Percentiles rank a stretch among this genome's conserved stretches.
These are phyloP conservation scores for Populus trichocarpa DNA, from an alignment of 441 rosid genomes.

Conservation along the genomic window DNA sequence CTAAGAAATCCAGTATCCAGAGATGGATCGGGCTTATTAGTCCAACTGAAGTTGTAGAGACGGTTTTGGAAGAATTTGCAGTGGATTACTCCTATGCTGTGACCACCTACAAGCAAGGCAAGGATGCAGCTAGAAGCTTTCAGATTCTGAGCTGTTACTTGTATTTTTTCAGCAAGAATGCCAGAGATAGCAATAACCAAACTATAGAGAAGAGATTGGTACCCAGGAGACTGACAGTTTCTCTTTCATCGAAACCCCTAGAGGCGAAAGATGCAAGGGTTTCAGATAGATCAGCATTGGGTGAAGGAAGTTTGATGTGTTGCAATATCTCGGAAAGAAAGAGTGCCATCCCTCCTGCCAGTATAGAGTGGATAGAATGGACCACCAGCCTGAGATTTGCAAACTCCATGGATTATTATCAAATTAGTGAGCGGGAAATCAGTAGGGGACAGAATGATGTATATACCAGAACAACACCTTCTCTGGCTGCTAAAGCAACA, in stretches of 20 bases:
- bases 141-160: background rate
- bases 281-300: conserved; percentile 44
- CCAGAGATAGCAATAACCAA: background rate
- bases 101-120: conserved; percentile 46
- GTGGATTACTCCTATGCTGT: conserved; percentile 62
- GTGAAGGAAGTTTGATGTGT: conserved; percentile 55
- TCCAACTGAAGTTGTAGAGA: conserved; percentile 59
- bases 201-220: conserved; percentile 6
- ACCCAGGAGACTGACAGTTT: conserved; percentile 72
- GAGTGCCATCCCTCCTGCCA: conserved; percentile 57
- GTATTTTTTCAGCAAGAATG: background rate
- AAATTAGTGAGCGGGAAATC: background rate
- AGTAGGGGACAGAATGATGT: background rate
- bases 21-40: conserved; percentile 59
- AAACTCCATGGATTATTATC: background rate
- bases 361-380: conserved; percentile 67
- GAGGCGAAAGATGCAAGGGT: conserved; percentile 51
- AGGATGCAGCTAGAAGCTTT: background rate
- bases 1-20: conserved; percentile 45
- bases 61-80: conserved; percentile 55
- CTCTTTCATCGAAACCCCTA: conserved; percentile 64
- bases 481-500: conserved; percentile 80
- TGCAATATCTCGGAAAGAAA: conserved; percentile 40
- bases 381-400: conserved; percentile 59
- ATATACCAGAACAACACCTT: conserved; percentile 56